Evolutionary conservation across 257 asterid species (phyloP).

Genomic region (Nyctanthes arbortristis): DNA sequence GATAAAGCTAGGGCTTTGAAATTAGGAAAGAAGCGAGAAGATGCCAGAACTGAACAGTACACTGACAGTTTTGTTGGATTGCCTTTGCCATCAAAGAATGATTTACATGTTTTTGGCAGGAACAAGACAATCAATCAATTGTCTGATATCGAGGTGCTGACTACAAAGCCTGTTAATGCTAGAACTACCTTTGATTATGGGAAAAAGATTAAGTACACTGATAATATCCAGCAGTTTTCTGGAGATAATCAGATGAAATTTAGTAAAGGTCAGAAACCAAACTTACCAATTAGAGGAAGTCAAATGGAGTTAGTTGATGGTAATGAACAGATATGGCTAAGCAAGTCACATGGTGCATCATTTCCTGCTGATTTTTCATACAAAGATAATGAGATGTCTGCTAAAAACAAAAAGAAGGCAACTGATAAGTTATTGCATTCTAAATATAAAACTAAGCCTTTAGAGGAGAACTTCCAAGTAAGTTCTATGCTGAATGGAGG

Average conservation of each 20-base stretch:
- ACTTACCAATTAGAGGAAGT: constrained; percentile 54
- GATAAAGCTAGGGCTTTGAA: constrained; percentile 46
- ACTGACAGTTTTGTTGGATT: constrained; percentile 46
- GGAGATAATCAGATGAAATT: constrained; percentile 61
- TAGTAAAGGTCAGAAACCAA: constrained; percentile 65
- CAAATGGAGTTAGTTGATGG: constrained; percentile 52
- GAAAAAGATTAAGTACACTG: constrained; percentile 47
- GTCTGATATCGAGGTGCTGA: constrained; percentile 76
- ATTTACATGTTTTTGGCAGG: constrained; percentile 54
- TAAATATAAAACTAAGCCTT: constrained; percentile 46
- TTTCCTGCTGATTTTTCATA: constrained; percentile 51
- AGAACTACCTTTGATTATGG: constrained; percentile 57
- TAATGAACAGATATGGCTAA: constrained; percentile 53
- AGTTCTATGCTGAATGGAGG: constrained; percentile 54
- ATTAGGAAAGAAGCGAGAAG: constrained; percentile 59
- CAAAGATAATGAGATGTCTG: constrained; percentile 48
- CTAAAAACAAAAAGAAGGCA: constrained; percentile 51
- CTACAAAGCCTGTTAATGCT: constrained; percentile 62
- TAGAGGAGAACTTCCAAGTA: constrained; percentile 45
- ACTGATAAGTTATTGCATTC: constrained; percentile 49
- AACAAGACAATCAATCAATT: constrained; percentile 71
- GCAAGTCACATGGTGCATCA: constrained; percentile 47
- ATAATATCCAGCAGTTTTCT: constrained; percentile 44
- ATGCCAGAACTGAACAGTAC: constrained; percentile 45
- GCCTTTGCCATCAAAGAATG: constrained; percentile 48